These are phyloP conservation scores for Leishmania arabica DNA, from an alignment of 208 protist genomes.

Conservation along the genomic window DNA sequence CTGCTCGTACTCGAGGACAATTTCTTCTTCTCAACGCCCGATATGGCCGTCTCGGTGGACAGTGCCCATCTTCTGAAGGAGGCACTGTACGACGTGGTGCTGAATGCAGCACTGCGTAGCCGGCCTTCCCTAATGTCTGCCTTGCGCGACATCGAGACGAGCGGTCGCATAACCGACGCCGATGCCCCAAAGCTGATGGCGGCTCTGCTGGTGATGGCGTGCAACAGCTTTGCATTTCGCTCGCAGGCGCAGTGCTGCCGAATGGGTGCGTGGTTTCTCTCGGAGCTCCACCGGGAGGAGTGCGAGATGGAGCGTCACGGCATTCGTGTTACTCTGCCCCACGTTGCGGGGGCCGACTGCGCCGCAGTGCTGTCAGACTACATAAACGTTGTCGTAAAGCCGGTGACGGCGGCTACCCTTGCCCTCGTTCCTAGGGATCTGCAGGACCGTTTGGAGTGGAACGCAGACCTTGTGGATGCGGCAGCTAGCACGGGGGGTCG, in stretches of 20 bases:
- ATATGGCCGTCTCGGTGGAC: constrained; percentile 23
- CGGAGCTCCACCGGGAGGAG: constrained; percentile 61
- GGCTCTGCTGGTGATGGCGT: constrained; percentile 54
- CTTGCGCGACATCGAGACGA: constrained; percentile 34
- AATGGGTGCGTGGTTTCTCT: constrained; percentile 38
- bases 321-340: constrained; percentile 36
- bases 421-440: constrained; percentile 73
- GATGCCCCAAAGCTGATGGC: constrained; percentile 53
- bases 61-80: constrained; percentile 52
- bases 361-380: constrained; percentile 48
- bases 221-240: constrained; percentile 68
- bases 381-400: constrained; percentile 45
- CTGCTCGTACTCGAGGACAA: constrained; percentile 51
- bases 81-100: constrained; percentile 53
- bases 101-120: constrained; percentile 33
- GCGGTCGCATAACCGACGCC: constrained; percentile 39
- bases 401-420: constrained; percentile 41
- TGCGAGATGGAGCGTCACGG: constrained; percentile 48
- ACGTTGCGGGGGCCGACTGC: constrained; percentile 17
- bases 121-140: constrained; percentile 43
- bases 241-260: constrained; percentile 50
- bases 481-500: constrained; percentile 6
- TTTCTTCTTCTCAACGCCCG: constrained; percentile 42
- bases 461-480: constrained; percentile 32
- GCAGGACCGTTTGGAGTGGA: constrained; percentile 73